phyloP scores from a whole-genome alignment of 1,139 yeast species.

The Yamadazyma buinensis region DNA sequence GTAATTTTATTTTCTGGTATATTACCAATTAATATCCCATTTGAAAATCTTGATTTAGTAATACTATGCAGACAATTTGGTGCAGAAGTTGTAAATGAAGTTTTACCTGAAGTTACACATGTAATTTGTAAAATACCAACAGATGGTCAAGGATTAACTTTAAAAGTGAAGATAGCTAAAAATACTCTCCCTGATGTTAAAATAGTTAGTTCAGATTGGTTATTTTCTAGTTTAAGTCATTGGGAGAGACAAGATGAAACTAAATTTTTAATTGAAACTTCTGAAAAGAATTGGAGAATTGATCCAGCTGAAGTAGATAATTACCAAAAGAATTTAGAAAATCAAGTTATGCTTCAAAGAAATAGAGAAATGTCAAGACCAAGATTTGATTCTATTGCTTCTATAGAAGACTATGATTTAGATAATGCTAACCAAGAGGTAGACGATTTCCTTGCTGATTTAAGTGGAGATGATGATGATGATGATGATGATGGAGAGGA shows the following conservation, averaged over 20 bases:
- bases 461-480: constrained; percentile 46
- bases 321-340: constrained; percentile 33
- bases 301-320: constrained; percentile 41
- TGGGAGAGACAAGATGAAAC: constrained; percentile 74
- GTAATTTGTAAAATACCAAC: constrained; percentile 70
- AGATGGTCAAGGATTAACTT: constrained; percentile 37
- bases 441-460: constrained; percentile 56
- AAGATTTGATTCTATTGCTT: constrained; percentile 26
- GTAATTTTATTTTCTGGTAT: constrained; percentile 82
- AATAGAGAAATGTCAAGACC: constrained; percentile 12
- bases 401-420: constrained; percentile 43
- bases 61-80: constrained; percentile 93
- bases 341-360: constrained; percentile 10
- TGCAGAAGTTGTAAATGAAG: constrained; percentile 75
- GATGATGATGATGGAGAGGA: constrained; percentile 25
- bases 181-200: constrained; percentile 63
- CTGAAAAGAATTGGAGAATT: constrained; percentile 36
- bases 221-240: constrained; percentile 74
- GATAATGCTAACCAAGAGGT: constrained; percentile 58
- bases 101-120: constrained; percentile 77
- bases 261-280: constrained; percentile 52
- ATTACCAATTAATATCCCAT: constrained; percentile 70
- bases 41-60: constrained; percentile 77
- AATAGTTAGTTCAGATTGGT: constrained; percentile 91
- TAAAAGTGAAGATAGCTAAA: constrained; percentile 74